These are phyloP conservation scores for Arabidopsis lyrata DNA, from an alignment of 441 rosid species.

Conservation along the genomic window DNA sequence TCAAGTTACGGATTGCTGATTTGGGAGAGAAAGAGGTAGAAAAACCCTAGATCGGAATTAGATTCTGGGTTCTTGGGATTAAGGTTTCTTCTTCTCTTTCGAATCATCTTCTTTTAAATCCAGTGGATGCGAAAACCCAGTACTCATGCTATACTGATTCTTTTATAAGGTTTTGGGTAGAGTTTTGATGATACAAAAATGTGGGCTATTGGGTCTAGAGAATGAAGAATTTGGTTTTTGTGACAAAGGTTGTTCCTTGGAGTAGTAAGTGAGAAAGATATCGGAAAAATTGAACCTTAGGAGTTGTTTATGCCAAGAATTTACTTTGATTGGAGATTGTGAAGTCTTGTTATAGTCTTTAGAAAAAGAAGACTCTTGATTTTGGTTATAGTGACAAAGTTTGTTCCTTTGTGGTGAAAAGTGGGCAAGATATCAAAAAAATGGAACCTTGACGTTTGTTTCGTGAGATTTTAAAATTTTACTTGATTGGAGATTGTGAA, in stretches of 20 bases:
- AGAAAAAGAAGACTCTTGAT: not conserved
- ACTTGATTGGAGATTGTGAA: slow-evolving; percentile 13
- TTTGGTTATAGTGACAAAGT: slow-evolving; percentile 6
- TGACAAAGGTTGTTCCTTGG: slow-evolving; percentile 32
- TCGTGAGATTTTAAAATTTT: not conserved
- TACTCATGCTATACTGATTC: slow-evolving; percentile 13
- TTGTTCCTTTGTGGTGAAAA: slow-evolving; percentile 35
- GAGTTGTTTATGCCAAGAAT: not conserved
- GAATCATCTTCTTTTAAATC: not conserved
- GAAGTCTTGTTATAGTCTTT: not conserved
- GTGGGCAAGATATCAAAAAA: not conserved
- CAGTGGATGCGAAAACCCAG: not conserved
- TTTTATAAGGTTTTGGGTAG: not conserved
- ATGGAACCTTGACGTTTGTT: slow-evolving; percentile 15
- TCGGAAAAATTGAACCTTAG: slow-evolving; percentile 5
- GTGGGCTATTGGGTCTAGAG: not conserved
- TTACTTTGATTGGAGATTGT: not conserved
- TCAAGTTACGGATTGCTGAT: slow-evolving; percentile 7
- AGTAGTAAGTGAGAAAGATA: slow-evolving; percentile 1
- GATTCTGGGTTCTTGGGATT: slow-evolving; percentile 23
- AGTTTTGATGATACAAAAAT: not conserved
- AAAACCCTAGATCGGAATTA: slow-evolving; percentile 28
- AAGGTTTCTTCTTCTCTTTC: slow-evolving; percentile 6
- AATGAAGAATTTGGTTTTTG: not conserved
- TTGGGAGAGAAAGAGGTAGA: not conserved